These are phyloP conservation scores for Podila verticillata DNA, from an alignment of 192 early-diverging fungal species.

Conservation along the genomic window DNA sequence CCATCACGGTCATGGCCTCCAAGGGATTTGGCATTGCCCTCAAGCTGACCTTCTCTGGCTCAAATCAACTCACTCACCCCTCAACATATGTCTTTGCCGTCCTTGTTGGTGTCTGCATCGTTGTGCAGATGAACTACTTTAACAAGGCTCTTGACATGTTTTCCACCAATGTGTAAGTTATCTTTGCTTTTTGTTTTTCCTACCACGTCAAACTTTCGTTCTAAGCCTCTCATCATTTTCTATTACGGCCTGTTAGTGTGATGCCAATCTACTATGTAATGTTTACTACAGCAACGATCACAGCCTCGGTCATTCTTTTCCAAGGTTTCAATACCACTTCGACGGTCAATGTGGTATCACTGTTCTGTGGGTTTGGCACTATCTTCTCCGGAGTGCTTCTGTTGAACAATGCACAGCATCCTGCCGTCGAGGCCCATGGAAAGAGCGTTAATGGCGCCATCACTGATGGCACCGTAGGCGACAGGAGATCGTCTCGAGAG, in stretches of 20 bases:
- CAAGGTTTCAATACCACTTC: conserved; percentile 83
- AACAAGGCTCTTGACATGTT: conserved; percentile 96
- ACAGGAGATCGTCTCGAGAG: conserved; percentile 56
- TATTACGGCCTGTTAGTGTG: conserved; percentile 57
- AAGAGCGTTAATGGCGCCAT: conserved; percentile 20
- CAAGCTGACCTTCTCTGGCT: conserved; percentile 90
- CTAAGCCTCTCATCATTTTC: not conserved
- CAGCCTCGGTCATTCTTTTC: conserved; percentile 89
- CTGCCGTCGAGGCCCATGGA: conserved; percentile 26
- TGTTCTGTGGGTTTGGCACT: conserved; percentile 91
- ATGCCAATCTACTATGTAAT: conserved; percentile 96
- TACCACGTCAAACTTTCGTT: not conserved
- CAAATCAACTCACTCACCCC: conserved; percentile 90
- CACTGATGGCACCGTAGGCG: conserved; percentile 29
- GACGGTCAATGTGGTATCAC: conserved; percentile 80
- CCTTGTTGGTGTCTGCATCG: conserved; percentile 81
- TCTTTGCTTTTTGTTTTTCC: conserved; percentile 2
- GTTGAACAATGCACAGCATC: conserved; percentile 66
- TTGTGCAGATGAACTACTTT: conserved; percentile 98
- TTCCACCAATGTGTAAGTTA: conserved; percentile 83
- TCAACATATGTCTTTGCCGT: conserved; percentile 91
- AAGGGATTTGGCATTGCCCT: conserved; percentile 95
- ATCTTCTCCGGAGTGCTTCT: conserved; percentile 95
- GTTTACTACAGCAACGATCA: conserved; percentile 94
- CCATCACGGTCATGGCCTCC: conserved; percentile 89